Percentiles rank a stretch among this genome's conserved stretches.
phyloP scores from a whole-genome alignment of 2,329 filamentous ascomycete species.

The Fusarium tanahbumbuense region DNA sequence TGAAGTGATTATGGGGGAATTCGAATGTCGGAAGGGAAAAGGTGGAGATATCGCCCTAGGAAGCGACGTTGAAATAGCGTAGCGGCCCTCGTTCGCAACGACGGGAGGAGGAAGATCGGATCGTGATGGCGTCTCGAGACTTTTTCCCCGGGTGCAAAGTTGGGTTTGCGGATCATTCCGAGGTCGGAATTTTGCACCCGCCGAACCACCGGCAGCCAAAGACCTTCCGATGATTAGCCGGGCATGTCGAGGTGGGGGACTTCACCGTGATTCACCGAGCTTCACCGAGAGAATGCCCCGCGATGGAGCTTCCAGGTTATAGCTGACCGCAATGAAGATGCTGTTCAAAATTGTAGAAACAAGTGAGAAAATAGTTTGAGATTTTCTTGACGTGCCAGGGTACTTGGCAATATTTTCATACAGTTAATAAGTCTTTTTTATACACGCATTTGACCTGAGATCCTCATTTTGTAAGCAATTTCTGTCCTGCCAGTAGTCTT shows the following conservation, averaged over 20 bases:
- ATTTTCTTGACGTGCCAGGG: background rate
- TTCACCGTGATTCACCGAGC: slow-evolving; percentile 9
- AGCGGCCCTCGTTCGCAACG: slow-evolving; percentile 44
- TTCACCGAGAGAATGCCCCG: slow-evolving; percentile 25
- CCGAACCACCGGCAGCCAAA: slow-evolving; percentile 37
- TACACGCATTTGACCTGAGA: background rate
- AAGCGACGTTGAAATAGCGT: slow-evolving; percentile 37
- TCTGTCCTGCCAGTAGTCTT: background rate
- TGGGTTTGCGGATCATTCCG: slow-evolving; percentile 43
- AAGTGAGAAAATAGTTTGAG: background rate
- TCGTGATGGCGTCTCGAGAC: slow-evolving; percentile 39
- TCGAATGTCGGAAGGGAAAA: slow-evolving; percentile 4
- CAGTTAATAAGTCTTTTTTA: background rate
- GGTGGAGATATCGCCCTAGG: slow-evolving; percentile 26
- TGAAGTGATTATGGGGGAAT: slow-evolving; percentile 24
- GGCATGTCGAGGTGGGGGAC: rapidly evolving
- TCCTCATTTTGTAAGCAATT: slow-evolving; percentile 3
- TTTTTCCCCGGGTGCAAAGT: slow-evolving; percentile 45
- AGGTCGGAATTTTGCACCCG: slow-evolving; percentile 48
- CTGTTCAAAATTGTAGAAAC: background rate
- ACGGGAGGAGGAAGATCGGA: slow-evolving; percentile 40
- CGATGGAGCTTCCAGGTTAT: slow-evolving; percentile 2
- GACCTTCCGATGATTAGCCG: slow-evolving; percentile 46
- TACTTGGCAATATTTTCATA: background rate
- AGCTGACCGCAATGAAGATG: background rate